phyloP scores from a whole-genome alignment of 2,329 filamentous ascomycete genomes.

The Xylariomycetidae sp. region DNA sequence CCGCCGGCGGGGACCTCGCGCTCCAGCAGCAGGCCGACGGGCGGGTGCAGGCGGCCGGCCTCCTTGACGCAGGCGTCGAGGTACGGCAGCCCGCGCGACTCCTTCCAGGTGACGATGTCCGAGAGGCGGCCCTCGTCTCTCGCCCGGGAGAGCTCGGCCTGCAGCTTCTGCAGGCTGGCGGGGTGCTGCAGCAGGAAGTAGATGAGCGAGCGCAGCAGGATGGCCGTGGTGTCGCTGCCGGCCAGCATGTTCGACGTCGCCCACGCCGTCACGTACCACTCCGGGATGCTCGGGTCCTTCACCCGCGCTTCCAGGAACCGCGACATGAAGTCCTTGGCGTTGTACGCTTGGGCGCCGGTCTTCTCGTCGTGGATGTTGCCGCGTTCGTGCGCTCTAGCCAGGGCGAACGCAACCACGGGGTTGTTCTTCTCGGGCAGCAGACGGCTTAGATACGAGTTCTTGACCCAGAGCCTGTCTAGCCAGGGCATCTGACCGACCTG shows the following conservation, averaged over 20 bases:
- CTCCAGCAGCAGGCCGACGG: conserved; percentile 53
- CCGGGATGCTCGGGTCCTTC: conserved; percentile 6
- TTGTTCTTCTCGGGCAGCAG: too few species aligned
- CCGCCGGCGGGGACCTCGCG: conserved; percentile 53
- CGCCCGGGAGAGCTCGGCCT: conserved; percentile 5
- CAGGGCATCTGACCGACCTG: conserved; percentile 10
- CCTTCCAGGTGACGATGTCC: conserved; percentile 5
- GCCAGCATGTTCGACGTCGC: conserved; percentile 19
- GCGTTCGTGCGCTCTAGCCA: too few species aligned
- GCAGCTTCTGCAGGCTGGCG: conserved; percentile 2
- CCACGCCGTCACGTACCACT: conserved; percentile 28
- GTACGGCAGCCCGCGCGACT: conserved; percentile 39
- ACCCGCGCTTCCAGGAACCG: conserved; percentile 5
- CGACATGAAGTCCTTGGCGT: conserved; percentile 10
- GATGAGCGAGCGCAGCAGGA: conserved; percentile 8
- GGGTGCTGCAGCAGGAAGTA: conserved; percentile 8
- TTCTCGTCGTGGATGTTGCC: conserved; percentile 15
- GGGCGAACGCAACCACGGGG: too few species aligned
- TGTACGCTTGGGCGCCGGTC: conserved; percentile 2
- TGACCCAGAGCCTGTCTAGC: conserved; percentile 5
- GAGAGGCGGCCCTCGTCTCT: conserved; percentile 2
- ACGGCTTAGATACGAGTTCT: too few species aligned
- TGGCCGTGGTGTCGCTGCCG: conserved; percentile 10
- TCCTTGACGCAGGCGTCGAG: conserved; percentile 61
- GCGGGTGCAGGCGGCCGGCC: conserved; percentile 56